Base-by-base conservation (phyloP, 1,284 basidiomycete genomes). In the Porogramme epimiltina region DNA sequence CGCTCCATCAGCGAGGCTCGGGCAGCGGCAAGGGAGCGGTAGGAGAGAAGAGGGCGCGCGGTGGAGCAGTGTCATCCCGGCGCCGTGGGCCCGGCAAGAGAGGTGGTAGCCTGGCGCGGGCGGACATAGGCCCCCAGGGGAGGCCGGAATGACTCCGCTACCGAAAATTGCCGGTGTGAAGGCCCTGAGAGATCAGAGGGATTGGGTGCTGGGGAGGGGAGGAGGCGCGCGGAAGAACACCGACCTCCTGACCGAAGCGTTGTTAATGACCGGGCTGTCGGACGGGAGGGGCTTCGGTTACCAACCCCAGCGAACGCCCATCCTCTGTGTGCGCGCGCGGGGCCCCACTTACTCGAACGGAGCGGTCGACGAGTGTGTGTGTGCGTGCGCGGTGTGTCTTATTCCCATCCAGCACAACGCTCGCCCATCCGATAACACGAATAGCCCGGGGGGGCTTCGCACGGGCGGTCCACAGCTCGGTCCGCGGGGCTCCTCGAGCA, bases 91-190 rank as follows among this genome's bases (percentile, higher is more conserved):
- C 51, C 51, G 51, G 51, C 45, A 46, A 52, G 46, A 45, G 45
- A 16, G 19, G 22, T 24, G 37, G 36, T 48, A 25, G 36, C 25
- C 25, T 20, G 51, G 36, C 42, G 42, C 22, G 38, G 18, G 22
- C 22, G 42, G 37, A n/a, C 28, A 41, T 13, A 6, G n/a, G n/a
- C n/a, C n/a, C n/a, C n/a, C n/a, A n/a, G n/a, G n/a, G n/a, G n/a
- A n/a, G n/a, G n/a, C n/a, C n/a, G n/a, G n/a, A n/a, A n/a, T 18
- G 34, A 16, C 16, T 18, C 23, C 37, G 42, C 44, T n/a, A 20
- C 19, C 24, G 39, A 24, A 48, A 52, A 48, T 52, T 45, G 48
- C 51, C 51, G 51, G 51, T 25, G 51, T 47, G 37, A 40, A 40
- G 37, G 22, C n/a, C 20, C 11, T 28, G 23, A 43, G 42, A 6